Conservation (phyloP, 495 filamentous ascomycete species). For the Schizothecium vesticola region DNA sequence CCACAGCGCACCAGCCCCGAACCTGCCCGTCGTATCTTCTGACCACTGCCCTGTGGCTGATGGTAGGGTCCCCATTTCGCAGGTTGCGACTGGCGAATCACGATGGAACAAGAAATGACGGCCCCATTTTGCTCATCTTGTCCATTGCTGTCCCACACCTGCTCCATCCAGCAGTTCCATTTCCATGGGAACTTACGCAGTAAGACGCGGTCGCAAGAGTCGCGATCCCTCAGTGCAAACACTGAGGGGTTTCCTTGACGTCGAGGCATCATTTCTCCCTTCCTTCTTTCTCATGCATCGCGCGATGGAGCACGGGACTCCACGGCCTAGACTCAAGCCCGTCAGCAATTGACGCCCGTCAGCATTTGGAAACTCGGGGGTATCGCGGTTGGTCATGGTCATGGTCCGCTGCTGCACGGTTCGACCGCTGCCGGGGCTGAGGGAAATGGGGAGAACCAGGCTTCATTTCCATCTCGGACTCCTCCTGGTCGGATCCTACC, state of each 20-base stretch:
- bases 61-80: background rate
- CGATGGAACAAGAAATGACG: background rate
- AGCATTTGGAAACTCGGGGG: background rate
- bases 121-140: background rate
- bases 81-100: background rate
- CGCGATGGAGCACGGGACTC: background rate
- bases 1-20: background rate
- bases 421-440: background rate
- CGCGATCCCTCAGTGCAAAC: background rate
- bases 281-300: background rate
- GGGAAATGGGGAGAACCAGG: background rate
- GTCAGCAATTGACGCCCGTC: background rate
- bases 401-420: background rate
- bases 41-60: background rate
- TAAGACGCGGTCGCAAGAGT: background rate
- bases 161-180: background rate
- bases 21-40: background rate
- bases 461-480: background rate
- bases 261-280: background rate
- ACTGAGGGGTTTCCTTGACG: background rate
- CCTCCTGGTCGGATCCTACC: background rate
- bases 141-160: background rate
- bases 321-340: background rate
- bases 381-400: background rate
- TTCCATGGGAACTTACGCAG: background rate